Conservation (phyloP, 805 yeast species). For the Candida ascalaphidarum region DNA sequence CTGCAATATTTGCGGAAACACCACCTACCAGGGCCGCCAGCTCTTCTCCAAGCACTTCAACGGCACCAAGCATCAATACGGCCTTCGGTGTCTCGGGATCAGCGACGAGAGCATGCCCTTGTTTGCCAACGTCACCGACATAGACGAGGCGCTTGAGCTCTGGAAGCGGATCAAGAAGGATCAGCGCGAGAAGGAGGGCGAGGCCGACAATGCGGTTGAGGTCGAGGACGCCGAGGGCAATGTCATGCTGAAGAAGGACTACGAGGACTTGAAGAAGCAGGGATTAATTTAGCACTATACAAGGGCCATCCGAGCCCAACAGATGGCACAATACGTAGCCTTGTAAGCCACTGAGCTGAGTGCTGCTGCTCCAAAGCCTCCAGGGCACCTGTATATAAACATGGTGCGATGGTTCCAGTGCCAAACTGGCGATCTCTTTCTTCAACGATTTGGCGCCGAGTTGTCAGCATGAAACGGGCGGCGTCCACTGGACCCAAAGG, state of each 20-base stretch:
- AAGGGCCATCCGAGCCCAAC: too few species aligned
- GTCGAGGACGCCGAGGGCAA: conserved; percentile 92
- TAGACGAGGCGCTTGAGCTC: conserved; percentile 59
- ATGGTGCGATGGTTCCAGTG: too few species aligned
- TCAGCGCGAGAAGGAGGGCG: conserved; percentile 26
- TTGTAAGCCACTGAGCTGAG: too few species aligned
- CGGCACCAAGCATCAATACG: conserved; percentile 63
- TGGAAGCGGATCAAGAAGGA: conserved; percentile 39
- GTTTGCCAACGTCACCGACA: conserved; percentile 57
- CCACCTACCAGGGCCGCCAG: conserved; percentile 62
- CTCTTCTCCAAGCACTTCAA: conserved; percentile 68
- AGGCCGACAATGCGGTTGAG: conserved; percentile 54
- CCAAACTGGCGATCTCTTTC: too few species aligned
- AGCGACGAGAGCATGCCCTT: conserved; percentile 31
- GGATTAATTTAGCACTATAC: conserved; percentile 72
- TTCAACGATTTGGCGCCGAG: too few species aligned
- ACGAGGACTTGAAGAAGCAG: conserved; percentile 78
- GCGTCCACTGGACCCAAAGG: too few species aligned
- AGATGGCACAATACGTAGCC: too few species aligned
- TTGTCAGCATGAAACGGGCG: too few species aligned
- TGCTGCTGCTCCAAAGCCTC: too few species aligned
- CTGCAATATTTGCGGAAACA: conserved; percentile 86
- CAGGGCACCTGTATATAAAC: too few species aligned
- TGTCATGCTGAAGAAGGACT: conserved; percentile 78
- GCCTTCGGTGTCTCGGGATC: conserved; percentile 69